Evolutionary conservation across 257 asterid species (phyloP).

Genomic region (Ilex aquifolium): DNA sequence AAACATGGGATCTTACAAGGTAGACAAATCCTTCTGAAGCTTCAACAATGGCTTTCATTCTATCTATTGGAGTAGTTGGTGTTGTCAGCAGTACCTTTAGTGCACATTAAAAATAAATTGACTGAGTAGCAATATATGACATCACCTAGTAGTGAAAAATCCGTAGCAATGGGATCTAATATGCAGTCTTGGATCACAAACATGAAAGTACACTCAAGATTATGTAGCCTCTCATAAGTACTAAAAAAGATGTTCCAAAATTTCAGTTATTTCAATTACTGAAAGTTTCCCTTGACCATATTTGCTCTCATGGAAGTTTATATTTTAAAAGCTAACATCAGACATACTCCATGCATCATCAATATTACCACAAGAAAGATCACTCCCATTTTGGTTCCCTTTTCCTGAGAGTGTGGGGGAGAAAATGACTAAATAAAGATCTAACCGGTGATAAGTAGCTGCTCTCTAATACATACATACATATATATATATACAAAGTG

Average conservation of each 20-base stretch:
- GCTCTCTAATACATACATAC: not conserved
- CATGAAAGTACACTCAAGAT: not conserved
- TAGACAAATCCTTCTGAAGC: conserved; percentile 85
- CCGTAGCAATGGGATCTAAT: not conserved
- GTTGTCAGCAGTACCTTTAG: conserved; percentile 81
- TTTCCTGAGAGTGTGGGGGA: too few relatives aligned
- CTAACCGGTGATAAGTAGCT: too few relatives aligned
- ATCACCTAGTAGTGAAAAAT: not conserved
- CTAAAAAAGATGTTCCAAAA: not conserved
- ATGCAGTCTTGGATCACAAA: not conserved
- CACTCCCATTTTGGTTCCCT: too few relatives aligned
- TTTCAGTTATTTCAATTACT: too few relatives aligned
- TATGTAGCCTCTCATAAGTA: not conserved
- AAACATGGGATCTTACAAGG: conserved; percentile 50
- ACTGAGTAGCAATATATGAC: not conserved
- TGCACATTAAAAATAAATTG: conserved; percentile 9
- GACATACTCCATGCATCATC: too few relatives aligned
- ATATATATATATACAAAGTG: conserved; percentile 4
- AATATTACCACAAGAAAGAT: too few relatives aligned
- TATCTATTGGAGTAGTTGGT: conserved; percentile 69
- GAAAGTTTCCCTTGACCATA: too few relatives aligned
- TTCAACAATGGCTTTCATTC: conserved; percentile 76
- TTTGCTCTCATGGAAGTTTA: too few relatives aligned
- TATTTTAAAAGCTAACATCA: too few relatives aligned
- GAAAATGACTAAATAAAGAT: too few relatives aligned